Conservation (phyloP, 2,329 filamentous ascomycete species). For the Boeremia exigua region DNA sequence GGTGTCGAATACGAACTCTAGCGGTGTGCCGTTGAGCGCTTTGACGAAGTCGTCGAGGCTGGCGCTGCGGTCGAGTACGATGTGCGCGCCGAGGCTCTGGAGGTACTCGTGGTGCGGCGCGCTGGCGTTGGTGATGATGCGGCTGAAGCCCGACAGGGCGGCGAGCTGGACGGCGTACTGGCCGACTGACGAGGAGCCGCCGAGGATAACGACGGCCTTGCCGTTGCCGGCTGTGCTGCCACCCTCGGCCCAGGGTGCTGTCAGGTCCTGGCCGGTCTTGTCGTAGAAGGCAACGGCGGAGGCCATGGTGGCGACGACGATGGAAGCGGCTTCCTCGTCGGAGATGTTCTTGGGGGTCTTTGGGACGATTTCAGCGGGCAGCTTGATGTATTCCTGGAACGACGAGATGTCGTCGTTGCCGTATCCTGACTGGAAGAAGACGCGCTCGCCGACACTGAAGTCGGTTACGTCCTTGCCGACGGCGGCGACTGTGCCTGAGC, state of each 20-base stretch:
- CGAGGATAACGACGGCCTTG: conserved; percentile 45
- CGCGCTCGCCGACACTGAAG: conserved; percentile 33
- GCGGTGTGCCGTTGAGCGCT: conserved; percentile 1
- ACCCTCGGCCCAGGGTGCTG: conserved; percentile 22
- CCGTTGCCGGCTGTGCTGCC: conserved; percentile 10
- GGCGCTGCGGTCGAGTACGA: conserved; percentile 8
- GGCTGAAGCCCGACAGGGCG: background rate
- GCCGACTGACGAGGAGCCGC: too few species aligned
- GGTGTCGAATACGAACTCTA: conserved; percentile 18
- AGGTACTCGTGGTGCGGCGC: too few species aligned
- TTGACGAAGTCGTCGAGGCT: conserved; percentile 3
- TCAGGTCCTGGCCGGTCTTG: conserved; percentile 12
- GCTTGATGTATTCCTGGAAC: conserved; percentile 24
- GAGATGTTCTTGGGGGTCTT: conserved; percentile 34
- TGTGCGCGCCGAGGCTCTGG: background rate
- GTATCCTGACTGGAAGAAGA: conserved; percentile 34
- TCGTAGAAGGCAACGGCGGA: conserved; percentile 12
- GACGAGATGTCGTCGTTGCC: conserved; percentile 38
- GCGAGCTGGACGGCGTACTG: too few species aligned
- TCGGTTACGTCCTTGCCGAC: conserved; percentile 48
- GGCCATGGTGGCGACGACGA: conserved; percentile 15
- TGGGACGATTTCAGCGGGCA: conserved; percentile 26
- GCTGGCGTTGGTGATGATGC: conserved; percentile 8
- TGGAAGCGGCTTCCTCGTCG: conserved; percentile 10
- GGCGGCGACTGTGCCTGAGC: conserved; percentile 53